Percentiles rank a stretch among this genome's conserved stretches.
Evolutionary conservation across 768 basidiomycete genomes (phyloP).

Genomic region (Obba rivulosa): DNA sequence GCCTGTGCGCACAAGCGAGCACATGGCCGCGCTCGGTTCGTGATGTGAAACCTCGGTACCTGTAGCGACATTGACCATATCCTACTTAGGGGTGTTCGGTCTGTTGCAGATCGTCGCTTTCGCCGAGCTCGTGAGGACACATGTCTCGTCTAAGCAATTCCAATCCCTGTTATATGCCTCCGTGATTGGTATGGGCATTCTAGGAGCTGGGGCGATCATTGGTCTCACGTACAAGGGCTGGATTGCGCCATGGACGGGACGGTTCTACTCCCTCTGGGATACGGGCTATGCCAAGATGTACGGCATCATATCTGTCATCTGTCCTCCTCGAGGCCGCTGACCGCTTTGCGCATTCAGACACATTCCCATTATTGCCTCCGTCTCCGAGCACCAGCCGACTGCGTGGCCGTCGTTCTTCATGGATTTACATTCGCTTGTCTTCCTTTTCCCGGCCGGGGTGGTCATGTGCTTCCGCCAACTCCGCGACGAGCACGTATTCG

Average conservation of each 20-base stretch:
- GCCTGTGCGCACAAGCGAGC: conserved; percentile 95
- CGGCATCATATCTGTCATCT: neutral
- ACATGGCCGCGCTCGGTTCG: conserved; percentile 95
- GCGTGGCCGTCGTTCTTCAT: conserved; percentile 99
- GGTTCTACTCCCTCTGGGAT: conserved; percentile 99
- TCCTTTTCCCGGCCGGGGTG: conserved; percentile 96
- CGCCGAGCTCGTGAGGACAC: conserved; percentile 79
- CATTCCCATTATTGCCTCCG: conserved; percentile 97
- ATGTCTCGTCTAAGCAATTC: conserved; percentile 92
- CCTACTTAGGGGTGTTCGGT: conserved; percentile 77
- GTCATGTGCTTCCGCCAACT: conserved; percentile 90
- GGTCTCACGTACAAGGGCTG: conserved; percentile 87
- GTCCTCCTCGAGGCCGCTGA: conserved; percentile 7
- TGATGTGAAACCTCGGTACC: conserved; percentile 2
- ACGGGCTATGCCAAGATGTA: conserved; percentile 98
- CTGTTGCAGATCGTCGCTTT: conserved; percentile 95
- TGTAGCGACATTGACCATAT: conserved; percentile 1
- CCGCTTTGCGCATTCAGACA: conserved; percentile 45
- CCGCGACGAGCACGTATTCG: conserved; percentile 95
- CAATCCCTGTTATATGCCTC: conserved; percentile 67
- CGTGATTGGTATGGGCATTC: conserved; percentile 62
- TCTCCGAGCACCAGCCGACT: conserved; percentile 98
- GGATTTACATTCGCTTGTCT: conserved; percentile 97
- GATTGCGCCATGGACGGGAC: conserved; percentile 99
- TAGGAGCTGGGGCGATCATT: conserved; percentile 70